Conservation (phyloP, 768 basidiomycete genomes). For the Coprinopsis marcescibilis region DNA sequence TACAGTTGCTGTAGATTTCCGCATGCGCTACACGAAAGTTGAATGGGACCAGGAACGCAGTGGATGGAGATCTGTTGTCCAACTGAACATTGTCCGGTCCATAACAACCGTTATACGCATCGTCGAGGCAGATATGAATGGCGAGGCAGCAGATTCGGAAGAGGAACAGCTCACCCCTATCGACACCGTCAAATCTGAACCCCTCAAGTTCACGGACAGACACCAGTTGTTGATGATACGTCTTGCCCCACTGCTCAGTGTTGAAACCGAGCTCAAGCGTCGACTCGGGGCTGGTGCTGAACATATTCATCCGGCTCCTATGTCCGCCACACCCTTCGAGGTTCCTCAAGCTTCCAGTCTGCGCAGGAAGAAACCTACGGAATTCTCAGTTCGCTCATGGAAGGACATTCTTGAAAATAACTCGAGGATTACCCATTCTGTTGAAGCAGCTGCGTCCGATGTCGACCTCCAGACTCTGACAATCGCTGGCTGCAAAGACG, state of each 20-base stretch:
- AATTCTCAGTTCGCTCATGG: conserved; percentile 54
- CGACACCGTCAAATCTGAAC: conserved; percentile 18
- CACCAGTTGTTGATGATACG: conserved; percentile 53
- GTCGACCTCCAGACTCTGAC: conserved; percentile 38
- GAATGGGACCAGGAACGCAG: conserved; percentile 65
- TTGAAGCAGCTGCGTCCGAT: neutral
- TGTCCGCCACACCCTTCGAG: conserved; percentile 46
- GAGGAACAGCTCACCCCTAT: conserved; percentile 24
- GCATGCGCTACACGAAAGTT: conserved; percentile 56
- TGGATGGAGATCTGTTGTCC: conserved; percentile 73
- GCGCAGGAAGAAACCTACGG: conserved; percentile 26
- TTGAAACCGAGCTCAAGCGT: conserved; percentile 60
- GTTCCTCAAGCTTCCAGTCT: conserved; percentile 21
- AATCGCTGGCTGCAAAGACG: conserved; percentile 55
- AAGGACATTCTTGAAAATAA: conserved; percentile 34
- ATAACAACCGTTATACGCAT: conserved; percentile 61
- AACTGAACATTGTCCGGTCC: conserved; percentile 73
- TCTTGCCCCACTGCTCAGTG: conserved; percentile 53
- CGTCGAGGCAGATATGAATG: conserved; percentile 49
- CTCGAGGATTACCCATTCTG: conserved; percentile 1
- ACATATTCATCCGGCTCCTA: conserved; percentile 25
- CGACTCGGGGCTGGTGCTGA: conserved; percentile 48
- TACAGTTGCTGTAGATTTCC: conserved; percentile 59
- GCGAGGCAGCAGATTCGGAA: conserved; percentile 27
- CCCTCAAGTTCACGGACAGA: conserved; percentile 41